Conservation (phyloP, 2,329 filamentous ascomycete genomes). For the Xylariaceae sp. region DNA sequence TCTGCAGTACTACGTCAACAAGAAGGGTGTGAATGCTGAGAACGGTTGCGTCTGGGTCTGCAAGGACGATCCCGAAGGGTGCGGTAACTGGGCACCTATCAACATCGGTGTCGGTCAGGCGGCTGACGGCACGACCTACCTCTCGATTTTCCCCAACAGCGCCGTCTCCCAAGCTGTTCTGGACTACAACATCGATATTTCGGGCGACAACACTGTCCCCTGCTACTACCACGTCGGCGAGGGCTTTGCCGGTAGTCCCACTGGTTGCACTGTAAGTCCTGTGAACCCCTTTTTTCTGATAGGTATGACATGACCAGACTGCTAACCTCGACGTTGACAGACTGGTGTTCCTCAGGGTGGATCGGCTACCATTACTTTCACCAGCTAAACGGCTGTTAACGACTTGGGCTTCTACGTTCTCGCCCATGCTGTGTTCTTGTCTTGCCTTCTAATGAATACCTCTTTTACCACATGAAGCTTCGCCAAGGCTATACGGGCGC, state of each 20-base stretch:
- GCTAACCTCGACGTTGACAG: slow-evolving; percentile 30
- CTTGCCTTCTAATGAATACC: slow-evolving; percentile 33
- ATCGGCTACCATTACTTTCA: slow-evolving; percentile 42
- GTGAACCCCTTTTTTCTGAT: background rate
- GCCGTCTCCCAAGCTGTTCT: slow-evolving; percentile 67
- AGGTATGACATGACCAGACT: slow-evolving; percentile 15
- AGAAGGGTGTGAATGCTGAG: slow-evolving; percentile 58
- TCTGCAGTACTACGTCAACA: slow-evolving; percentile 97
- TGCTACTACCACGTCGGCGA: slow-evolving; percentile 64
- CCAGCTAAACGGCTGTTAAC: slow-evolving; percentile 24
- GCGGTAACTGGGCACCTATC: slow-evolving; percentile 82
- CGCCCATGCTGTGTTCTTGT: slow-evolving; percentile 26
- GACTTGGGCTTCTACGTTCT: slow-evolving; percentile 18
- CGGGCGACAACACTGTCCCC: slow-evolving; percentile 51
- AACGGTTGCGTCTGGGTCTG: slow-evolving; percentile 72
- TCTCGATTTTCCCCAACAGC: slow-evolving; percentile 79
- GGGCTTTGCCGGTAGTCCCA: slow-evolving; percentile 50
- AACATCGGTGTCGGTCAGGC: slow-evolving; percentile 75
- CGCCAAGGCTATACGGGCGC: slow-evolving; percentile 17
- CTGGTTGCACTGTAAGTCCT: slow-evolving; percentile 75
- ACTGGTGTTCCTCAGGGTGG: slow-evolving; percentile 40
- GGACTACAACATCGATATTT: slow-evolving; percentile 74
- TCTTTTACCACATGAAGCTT: slow-evolving; percentile 30
- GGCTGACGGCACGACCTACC: slow-evolving; percentile 59
- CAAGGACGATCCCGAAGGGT: slow-evolving; percentile 43